Percentiles rank a stretch among this genome's conserved stretches.
These are phyloP conservation scores for Lactifluus pinguis DNA, from an alignment of 768 basidiomycete genomes.

Conservation along the genomic window DNA sequence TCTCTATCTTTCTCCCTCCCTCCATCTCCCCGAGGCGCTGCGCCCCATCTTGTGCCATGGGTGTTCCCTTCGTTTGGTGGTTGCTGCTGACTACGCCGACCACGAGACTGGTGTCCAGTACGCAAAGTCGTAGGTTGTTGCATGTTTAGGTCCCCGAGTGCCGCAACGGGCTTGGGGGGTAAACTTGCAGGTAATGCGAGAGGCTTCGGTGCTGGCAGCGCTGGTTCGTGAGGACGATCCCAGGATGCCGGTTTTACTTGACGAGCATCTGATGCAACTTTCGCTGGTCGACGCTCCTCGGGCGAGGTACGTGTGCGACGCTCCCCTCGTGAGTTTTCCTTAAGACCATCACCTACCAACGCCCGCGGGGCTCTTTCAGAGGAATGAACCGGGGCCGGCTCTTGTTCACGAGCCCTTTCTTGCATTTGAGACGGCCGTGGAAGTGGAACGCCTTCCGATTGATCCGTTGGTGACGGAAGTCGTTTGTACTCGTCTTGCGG, in stretches of 20 bases:
- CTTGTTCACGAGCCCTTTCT: neutral
- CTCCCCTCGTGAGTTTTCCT: slow-evolving; percentile 3
- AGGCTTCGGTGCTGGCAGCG: neutral
- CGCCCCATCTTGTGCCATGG: neutral
- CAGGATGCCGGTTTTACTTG: slow-evolving; percentile 4
- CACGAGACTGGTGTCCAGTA: neutral
- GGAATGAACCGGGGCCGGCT: neutral
- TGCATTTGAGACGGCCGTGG: neutral
- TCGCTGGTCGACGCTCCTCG: neutral
- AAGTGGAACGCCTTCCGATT: neutral
- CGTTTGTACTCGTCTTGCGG: neutral
- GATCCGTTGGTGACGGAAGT: neutral
- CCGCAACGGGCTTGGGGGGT: slow-evolving; percentile 12
- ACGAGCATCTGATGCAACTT: neutral
- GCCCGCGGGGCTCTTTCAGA: neutral
- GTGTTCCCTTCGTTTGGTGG: neutral
- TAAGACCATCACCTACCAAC: neutral
- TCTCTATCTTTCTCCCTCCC: slow-evolving; percentile 6
- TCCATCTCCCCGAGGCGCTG: neutral
- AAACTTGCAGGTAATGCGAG: slow-evolving; percentile 11
- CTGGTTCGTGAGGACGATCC: slow-evolving; percentile 10
- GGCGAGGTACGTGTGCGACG: neutral
- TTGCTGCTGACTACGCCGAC: slow-evolving; percentile 7
- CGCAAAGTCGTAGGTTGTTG: neutral
- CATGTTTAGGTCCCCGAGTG: slow-evolving; percentile 8